These are phyloP conservation scores for Auriscalpium microsporum DNA, from an alignment of 768 basidiomycete genomes.

Conservation along the genomic window DNA sequence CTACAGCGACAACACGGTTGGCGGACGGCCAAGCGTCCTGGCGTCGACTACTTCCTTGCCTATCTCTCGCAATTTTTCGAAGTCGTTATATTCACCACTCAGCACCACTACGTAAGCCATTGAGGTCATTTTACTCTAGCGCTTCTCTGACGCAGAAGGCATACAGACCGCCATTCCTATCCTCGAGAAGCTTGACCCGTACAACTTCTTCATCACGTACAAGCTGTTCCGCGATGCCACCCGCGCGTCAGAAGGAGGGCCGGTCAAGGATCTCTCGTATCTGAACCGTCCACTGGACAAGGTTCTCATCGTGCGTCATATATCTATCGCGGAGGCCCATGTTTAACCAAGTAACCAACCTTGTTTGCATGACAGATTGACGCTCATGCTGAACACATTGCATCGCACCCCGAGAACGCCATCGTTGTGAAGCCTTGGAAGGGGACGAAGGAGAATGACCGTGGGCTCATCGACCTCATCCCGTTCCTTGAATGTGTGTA, in stretches of 20 bases:
- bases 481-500: conserved; percentile 88
- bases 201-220: conserved; percentile 81
- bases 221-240: conserved; percentile 92
- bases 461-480: conserved; percentile 82
- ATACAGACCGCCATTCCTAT: conserved; percentile 77
- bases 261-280: conserved; percentile 94
- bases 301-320: conserved; percentile 3
- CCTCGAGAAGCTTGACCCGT: conserved; percentile 90
- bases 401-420: conserved; percentile 82
- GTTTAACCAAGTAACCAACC: not conserved
- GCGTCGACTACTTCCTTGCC: conserved; percentile 95
- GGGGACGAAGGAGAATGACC: conserved; percentile 58
- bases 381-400: conserved; percentile 68
- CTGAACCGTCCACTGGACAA: conserved; percentile 55
- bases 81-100: conserved; percentile 90
- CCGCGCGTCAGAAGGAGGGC: conserved; percentile 67
- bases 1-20: conserved; percentile 83
- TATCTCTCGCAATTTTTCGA: conserved; percentile 99
- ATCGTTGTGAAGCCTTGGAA: conserved; percentile 81
- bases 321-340: not conserved
- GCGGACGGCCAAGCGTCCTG: conserved; percentile 96
- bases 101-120: conserved; percentile 65
- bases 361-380: conserved; percentile 78
- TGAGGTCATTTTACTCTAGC: not conserved
- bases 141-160: not conserved